A percentile compares a stretch with the other conserved stretches of the same genome.
Conservation (phyloP, 208 protist species). For the Leishmania tropica region DNA sequence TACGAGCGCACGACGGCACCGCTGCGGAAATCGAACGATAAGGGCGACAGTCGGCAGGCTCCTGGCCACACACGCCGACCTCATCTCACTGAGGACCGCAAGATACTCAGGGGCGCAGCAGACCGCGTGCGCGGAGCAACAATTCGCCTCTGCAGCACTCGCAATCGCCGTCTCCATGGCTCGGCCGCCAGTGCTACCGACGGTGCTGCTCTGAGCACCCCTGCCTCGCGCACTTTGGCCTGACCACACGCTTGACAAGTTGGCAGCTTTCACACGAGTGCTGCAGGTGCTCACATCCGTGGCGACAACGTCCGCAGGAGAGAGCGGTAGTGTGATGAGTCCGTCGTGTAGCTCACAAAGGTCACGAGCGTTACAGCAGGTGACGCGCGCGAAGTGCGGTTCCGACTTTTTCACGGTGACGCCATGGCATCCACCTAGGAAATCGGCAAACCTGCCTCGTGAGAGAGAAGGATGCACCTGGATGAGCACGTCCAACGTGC, state of each 20-base stretch:
- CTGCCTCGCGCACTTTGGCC: not conserved
- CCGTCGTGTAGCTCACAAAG: not conserved
- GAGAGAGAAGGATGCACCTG: constrained; percentile 9
- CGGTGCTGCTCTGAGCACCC: not conserved
- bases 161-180: not conserved
- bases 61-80: not conserved
- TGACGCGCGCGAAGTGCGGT: constrained; percentile 13
- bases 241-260: not conserved
- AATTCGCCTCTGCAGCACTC: not conserved
- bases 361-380: constrained; percentile 5
- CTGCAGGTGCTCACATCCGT: constrained; percentile 23
- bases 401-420: not conserved
- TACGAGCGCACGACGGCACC: constrained; percentile 16
- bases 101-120: not conserved
- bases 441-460: not conserved
- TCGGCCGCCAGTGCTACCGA: not conserved
- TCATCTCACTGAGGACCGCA: not conserved
- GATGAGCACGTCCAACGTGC: constrained; percentile 10
- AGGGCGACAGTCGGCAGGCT: constrained; percentile 28
- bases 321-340: constrained; percentile 5
- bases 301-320: constrained; percentile 9
- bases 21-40: constrained; percentile 15
- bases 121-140: not conserved
- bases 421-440: constrained; percentile 13
- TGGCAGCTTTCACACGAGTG: not conserved